Evolutionary conservation across 1,284 basidiomycete species (phyloP), one percentile per base, ranked within the genome.

Genomic region (Cryptococcus sp.): DNA sequence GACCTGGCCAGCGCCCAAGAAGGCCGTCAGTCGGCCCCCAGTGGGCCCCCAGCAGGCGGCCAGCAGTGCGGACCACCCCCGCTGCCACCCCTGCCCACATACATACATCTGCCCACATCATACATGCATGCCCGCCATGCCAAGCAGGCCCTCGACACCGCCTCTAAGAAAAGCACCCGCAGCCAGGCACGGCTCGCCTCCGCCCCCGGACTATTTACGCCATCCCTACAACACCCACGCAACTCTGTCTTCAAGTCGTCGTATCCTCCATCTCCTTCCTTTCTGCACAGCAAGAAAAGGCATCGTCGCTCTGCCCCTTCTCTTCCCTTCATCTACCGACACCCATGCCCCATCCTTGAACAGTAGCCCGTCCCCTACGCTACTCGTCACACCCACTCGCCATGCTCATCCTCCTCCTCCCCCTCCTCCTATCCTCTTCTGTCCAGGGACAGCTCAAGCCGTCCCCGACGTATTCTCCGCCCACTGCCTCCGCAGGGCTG

Each of bases 401-500:
- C 13, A 51, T 51, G 42, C n/a, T 46, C 33, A 13, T 39, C 16
- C 47, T 49, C 36, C n/a, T 49, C 35, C 24, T 39, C 24, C 46
- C 44, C 39, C 46, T 51, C 42, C 28, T 43, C 15, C 57, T 55
- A 11, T 18, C 39, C 36, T 28, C 38, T 13, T 12, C 37, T 18
- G 15, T 44, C 35, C 20, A 20, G 33, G 70, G 68, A 3, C 74
- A 75, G 52, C 65, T 73, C 39, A 67, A 61, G 8, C 73, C 72
- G 8, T 68, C 67, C 1, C 69, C 66, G 8, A 63, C 68, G 1
- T 76, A 70, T 51, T 28, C 52, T 7, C 87, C 86, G 1, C 81
- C 84, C 56, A 73, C 83, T 7, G 80, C 85, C 11, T 76, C 80
- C 3, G 84, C 85, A 18, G 82, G 70, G 33, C 62, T 85, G 4